Evolutionary conservation across 2,329 filamentous ascomycete species (phyloP).

Genomic region (Pleomassaria siparia): DNA sequence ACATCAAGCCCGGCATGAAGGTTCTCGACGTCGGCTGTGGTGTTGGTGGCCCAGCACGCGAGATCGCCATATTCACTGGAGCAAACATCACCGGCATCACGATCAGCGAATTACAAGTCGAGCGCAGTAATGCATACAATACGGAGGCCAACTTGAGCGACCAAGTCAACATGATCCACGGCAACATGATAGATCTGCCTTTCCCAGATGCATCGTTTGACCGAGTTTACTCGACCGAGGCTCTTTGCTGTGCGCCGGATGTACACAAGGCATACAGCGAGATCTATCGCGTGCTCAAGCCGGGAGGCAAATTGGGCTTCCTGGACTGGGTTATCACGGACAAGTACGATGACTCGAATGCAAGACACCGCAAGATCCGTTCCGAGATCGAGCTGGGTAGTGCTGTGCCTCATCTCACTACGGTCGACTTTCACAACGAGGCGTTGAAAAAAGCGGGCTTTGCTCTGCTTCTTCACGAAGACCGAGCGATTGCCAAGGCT

Average conservation of each 20-base stretch:
- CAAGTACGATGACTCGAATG: constrained; percentile 81
- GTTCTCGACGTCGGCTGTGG: constrained; percentile 95
- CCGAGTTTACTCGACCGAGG: constrained; percentile 91
- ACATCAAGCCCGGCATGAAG: constrained; percentile 76
- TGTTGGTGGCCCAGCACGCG: constrained; percentile 85
- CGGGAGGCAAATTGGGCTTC: constrained; percentile 86
- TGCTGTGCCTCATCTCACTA: constrained; percentile 93
- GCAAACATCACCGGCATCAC: constrained; percentile 84
- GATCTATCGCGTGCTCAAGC: constrained; percentile 91
- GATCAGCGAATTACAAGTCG: constrained; percentile 95
- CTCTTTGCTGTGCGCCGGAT: constrained; percentile 84
- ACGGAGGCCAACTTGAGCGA: neutral
- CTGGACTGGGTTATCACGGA: constrained; percentile 99
- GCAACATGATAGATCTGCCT: constrained; percentile 63
- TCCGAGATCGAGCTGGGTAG: constrained; percentile 89
- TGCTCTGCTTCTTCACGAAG: constrained; percentile 74
- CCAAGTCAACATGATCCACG: neutral
- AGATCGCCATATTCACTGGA: constrained; percentile 90
- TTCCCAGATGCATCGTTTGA: constrained; percentile 88
- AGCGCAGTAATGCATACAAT: constrained; percentile 2
- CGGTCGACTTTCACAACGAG: constrained; percentile 70
- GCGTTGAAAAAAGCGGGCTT: constrained; percentile 86
- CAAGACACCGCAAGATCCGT: constrained; percentile 79
- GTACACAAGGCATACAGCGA: constrained; percentile 85
- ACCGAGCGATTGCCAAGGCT: constrained; percentile 75